A percentile compares a stretch with the other conserved stretches of the same genome.
These are phyloP conservation scores for Starmera dryadoides DNA, from an alignment of 805 yeast species.

Conservation along the genomic window DNA sequence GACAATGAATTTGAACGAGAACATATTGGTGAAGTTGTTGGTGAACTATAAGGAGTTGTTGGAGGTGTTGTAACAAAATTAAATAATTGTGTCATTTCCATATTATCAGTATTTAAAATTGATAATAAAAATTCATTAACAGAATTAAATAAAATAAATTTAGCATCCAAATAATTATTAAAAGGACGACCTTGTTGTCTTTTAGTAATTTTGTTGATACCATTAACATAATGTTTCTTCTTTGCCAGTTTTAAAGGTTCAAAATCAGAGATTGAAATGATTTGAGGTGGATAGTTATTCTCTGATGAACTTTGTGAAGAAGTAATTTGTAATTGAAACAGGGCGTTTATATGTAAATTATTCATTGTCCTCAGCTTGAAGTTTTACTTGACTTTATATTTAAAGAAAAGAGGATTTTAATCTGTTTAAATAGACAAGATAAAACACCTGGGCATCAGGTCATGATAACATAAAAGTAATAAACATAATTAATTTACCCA, in stretches of 20 bases:
- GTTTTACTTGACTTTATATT: background rate
- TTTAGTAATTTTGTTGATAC: conserved; percentile 4
- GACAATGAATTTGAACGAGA: background rate
- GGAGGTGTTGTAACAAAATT: background rate
- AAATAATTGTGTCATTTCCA: background rate
- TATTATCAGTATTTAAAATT: conserved; percentile 5
- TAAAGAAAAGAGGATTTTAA: background rate
- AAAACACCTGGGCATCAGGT: no score
- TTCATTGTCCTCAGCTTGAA: background rate
- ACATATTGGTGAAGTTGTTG: background rate
- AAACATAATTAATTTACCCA: no score
- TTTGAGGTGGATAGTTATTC: conserved; percentile 11
- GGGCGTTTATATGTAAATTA: background rate
- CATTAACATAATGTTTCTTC: conserved; percentile 16
- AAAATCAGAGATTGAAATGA: conserved; percentile 13
- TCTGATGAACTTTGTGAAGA: background rate
- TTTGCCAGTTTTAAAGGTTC: conserved; percentile 20
- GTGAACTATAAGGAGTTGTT: background rate
- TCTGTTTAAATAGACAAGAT: background rate
- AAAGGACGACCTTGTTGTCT: conserved; percentile 23
- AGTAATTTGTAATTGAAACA: background rate
- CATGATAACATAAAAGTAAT: no score
- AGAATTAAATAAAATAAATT: conserved; percentile 17
- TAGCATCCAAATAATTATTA: conserved; percentile 17
- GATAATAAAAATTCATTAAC: conserved; percentile 17